Base-by-base conservation (phyloP, 2,329 filamentous ascomycete species). In the Colletotrichum sp. region DNA sequence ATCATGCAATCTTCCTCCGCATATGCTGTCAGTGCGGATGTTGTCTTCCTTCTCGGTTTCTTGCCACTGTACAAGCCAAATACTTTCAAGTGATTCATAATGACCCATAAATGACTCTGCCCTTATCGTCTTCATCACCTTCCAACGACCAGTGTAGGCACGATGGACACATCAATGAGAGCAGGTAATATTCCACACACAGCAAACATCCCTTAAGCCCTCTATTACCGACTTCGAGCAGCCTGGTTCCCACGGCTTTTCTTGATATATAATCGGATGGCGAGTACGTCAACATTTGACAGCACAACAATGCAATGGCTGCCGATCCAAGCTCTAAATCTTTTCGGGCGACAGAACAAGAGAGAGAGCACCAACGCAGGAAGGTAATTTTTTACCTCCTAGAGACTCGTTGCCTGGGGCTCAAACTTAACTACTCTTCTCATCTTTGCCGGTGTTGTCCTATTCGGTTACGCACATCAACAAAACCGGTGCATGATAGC, bases 71-170 rank as follows among this genome's bases (percentile, higher is more conserved):
- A 13, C 44, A 6, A 52, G 2, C n/a, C 12, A 13, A 24, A 52
- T 13, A 24, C 10, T 22, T 3, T 52, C 6, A 52, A 22, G n/a
- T 52, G 6, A 52, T 52, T 48, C 39, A 48, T 7, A 1, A 48
- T 1, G 39, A 6, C 39, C 9, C 1, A 2, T n/a, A n/a, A 5
- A 12, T 3, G 6, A 48, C 10, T 22, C n/a, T 52, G n/a, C n/a
- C n/a, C n/a, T 22, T 52, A 2, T 48, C n/a, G n/a, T 52, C 44
- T 22, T 52, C 44, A 52, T 4, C n/a, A 22, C 6, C n/a, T 13
- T 52, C n/a, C 12, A 22, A 52, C n/a, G 10, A 52, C 12, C 10
- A 22, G 4, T 2, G 44, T 22, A 52, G n/a, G n/a, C 39, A 12
- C 39, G 1, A 48, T 7, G 39, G 3, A 12, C 18, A 1, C n/a